phyloP scores from a whole-genome alignment of 805 yeast genomes.

The Starmera amethionina region DNA sequence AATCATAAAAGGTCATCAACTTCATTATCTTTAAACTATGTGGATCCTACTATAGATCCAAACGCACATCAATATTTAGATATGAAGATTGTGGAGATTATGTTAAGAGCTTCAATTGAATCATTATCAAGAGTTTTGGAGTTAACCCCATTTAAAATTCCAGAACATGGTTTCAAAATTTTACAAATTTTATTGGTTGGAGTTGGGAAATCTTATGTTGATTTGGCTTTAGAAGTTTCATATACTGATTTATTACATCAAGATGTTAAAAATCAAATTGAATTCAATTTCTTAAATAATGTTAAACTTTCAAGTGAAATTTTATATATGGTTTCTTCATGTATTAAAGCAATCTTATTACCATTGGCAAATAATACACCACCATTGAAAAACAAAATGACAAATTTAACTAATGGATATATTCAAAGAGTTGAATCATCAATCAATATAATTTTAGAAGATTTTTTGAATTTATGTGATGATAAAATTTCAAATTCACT shows the following conservation, averaged over 20 bases:
- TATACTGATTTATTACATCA: slow-evolving; percentile 36
- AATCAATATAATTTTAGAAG: slow-evolving; percentile 53
- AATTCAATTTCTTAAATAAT: slow-evolving; percentile 37
- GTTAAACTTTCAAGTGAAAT: slow-evolving; percentile 50
- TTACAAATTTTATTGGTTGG: slow-evolving; percentile 59
- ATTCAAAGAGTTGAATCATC: slow-evolving; percentile 54
- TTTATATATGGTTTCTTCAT: slow-evolving; percentile 55
- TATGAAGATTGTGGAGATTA: slow-evolving; percentile 44
- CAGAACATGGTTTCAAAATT: slow-evolving; percentile 54
- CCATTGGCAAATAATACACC: slow-evolving; percentile 63
- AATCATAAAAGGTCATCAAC: not conserved
- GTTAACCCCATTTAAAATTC: slow-evolving; percentile 50
- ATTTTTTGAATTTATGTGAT: slow-evolving; percentile 43
- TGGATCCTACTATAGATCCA: not conserved
- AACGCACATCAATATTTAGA: slow-evolving; percentile 14
- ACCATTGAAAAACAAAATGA: slow-evolving; percentile 45
- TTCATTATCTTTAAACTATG: not conserved
- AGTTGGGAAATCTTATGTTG: slow-evolving; percentile 66
- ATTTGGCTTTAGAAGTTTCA: slow-evolving; percentile 63
- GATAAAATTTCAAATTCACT: slow-evolving; percentile 40
- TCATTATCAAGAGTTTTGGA: slow-evolving; percentile 71
- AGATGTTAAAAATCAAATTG: slow-evolving; percentile 23
- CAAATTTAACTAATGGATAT: slow-evolving; percentile 50
- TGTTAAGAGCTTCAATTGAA: slow-evolving; percentile 66
- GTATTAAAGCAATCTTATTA: slow-evolving; percentile 63